These are phyloP conservation scores for Neospermospora avenae DNA, from an alignment of 2,329 filamentous ascomycete genomes.

Conservation along the genomic window DNA sequence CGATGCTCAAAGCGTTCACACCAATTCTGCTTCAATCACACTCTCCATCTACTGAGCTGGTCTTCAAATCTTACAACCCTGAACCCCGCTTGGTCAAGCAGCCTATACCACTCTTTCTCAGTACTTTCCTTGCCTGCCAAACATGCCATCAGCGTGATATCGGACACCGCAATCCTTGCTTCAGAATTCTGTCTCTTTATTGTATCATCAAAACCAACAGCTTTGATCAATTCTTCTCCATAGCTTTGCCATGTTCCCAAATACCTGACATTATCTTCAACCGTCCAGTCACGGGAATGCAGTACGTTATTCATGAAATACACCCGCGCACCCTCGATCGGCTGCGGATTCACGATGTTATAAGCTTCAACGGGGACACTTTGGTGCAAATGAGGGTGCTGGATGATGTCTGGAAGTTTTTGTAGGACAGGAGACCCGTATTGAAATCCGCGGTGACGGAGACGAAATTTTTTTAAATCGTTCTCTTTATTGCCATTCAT, in stretches of 20 bases:
- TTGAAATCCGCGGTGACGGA: slow-evolving; percentile 27
- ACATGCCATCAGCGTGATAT: slow-evolving; percentile 38
- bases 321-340: slow-evolving; percentile 38
- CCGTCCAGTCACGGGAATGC: slow-evolving; percentile 36
- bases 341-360: slow-evolving; percentile 40
- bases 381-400: slow-evolving; percentile 24
- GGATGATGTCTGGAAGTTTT: slow-evolving; percentile 34
- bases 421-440: slow-evolving; percentile 27
- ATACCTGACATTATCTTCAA: slow-evolving; percentile 5
- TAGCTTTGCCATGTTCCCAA: slow-evolving; percentile 21
- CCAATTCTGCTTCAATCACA: background rate
- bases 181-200: too few relatives aligned
- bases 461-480: slow-evolving; percentile 26
- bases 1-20: background rate
- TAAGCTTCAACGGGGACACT: slow-evolving; percentile 33
- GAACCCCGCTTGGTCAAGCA: background rate
- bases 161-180: slow-evolving; percentile 34
- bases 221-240: slow-evolving; percentile 33
- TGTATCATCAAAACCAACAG: too few relatives aligned
- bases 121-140: slow-evolving; percentile 33
- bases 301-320: slow-evolving; percentile 32
- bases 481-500: slow-evolving; percentile 17
- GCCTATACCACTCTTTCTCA: background rate
- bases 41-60: background rate
- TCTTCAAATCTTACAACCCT: background rate